phyloP scores from a whole-genome alignment of 2,329 filamentous ascomycete genomes.

The Microcyclospora pomicola region DNA sequence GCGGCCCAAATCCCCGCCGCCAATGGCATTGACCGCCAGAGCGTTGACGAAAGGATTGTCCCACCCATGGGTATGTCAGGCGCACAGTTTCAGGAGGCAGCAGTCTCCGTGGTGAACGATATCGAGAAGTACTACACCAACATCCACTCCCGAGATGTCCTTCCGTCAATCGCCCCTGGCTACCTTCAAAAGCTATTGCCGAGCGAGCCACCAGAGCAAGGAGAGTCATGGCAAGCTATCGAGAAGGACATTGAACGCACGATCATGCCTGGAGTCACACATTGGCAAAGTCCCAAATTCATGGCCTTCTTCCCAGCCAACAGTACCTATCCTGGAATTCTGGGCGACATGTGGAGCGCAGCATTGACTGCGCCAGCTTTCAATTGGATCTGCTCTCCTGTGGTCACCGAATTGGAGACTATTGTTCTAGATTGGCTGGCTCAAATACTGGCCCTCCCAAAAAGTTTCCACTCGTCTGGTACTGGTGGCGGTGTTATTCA shows the following conservation, averaged over 20 bases:
- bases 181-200: conserved; percentile 76
- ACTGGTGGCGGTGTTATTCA: conserved; percentile 88
- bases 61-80: conserved; percentile 53
- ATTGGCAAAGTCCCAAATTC: conserved; percentile 91
- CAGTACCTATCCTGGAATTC: conserved; percentile 67
- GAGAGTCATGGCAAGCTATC: conserved; percentile 64
- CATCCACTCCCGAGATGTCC: conserved; percentile 54
- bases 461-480: conserved; percentile 58
- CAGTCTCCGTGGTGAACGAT: conserved; percentile 66
- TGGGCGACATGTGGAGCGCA: conserved; percentile 84
- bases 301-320: conserved; percentile 89
- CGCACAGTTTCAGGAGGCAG: conserved; percentile 62
- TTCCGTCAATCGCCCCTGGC: conserved; percentile 68
- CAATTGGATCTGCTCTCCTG: conserved; percentile 93
- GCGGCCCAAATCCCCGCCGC: too few species aligned
- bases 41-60: conserved; percentile 12
- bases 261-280: conserved; percentile 83
- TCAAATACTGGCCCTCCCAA: conserved; percentile 57
- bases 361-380: conserved; percentile 84
- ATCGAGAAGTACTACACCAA: conserved; percentile 76
- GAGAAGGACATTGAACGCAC: conserved; percentile 70
- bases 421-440: conserved; percentile 87
- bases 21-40: too few species aligned
- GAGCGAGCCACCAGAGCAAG: conserved; percentile 45
- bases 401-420: conserved; percentile 85